Evolutionary conservation across 2,329 filamentous ascomycete species (phyloP).

Genomic region (Plectosphaerella plurivora): DNA sequence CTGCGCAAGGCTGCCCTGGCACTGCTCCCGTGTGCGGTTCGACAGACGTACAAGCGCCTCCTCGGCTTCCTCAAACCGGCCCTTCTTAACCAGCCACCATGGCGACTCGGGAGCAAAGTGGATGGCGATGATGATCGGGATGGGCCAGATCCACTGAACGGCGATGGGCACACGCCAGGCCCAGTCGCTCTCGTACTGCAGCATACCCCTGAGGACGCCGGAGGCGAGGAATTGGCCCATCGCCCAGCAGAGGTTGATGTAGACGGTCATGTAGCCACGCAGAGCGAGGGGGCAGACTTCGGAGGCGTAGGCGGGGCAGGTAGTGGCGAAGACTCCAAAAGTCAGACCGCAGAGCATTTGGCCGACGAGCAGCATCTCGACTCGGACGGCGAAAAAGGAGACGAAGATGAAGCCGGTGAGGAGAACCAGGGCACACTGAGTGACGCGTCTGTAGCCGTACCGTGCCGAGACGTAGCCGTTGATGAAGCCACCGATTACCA

Average conservation of each 20-base stretch:
- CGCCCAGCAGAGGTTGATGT: constrained; percentile 37
- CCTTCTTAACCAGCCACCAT: constrained; percentile 36
- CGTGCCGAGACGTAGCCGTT: constrained; percentile 35
- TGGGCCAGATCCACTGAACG: constrained; percentile 35
- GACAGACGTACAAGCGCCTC: constrained; percentile 24
- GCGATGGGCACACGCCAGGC: constrained; percentile 36
- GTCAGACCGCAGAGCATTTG: constrained; percentile 41
- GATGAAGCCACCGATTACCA: constrained; percentile 32
- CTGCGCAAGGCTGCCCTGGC: constrained; percentile 15
- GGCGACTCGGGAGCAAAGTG: constrained; percentile 36
- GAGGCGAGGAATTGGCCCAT: constrained; percentile 36
- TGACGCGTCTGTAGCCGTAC: constrained; percentile 38
- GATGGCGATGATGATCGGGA: constrained; percentile 29
- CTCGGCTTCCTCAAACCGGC: constrained; percentile 27
- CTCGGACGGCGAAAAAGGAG: constrained; percentile 40
- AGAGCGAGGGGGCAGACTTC: constrained; percentile 37
- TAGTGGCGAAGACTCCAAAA: constrained; percentile 40
- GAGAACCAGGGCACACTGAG: constrained; percentile 29
- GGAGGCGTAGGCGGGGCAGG: constrained; percentile 35
- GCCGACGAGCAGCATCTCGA: constrained; percentile 36
- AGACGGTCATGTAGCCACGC: constrained; percentile 36
- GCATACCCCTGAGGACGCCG: constrained; percentile 31
- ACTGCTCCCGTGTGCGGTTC: background rate
- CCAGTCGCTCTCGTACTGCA: constrained; percentile 25
- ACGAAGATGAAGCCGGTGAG: constrained; percentile 42